Conservation (phyloP, 176 grass and related monocot species). For the Juncus inflexus region DNA sequence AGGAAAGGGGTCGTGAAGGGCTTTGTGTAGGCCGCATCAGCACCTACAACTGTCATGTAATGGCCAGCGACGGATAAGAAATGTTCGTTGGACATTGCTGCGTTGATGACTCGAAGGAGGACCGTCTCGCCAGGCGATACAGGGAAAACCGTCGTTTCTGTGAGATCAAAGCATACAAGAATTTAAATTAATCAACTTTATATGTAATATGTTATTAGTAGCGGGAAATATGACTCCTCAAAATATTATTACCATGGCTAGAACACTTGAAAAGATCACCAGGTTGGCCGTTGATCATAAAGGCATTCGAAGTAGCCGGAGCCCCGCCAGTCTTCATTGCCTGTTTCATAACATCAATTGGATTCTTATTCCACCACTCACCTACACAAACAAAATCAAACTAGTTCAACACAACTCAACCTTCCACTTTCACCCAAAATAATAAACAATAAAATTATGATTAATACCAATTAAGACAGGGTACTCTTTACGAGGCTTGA, state of each 20-base stretch:
- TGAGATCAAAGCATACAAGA: background rate
- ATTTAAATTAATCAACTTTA: background rate
- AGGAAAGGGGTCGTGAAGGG: constrained; percentile 67
- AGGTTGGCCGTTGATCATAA: constrained; percentile 78
- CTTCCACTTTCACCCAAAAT: background rate
- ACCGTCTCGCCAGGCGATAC: constrained; percentile 59
- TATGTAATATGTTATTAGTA: background rate
- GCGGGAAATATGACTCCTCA: constrained; percentile 1
- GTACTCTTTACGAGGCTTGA: constrained; percentile 38
- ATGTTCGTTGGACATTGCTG: constrained; percentile 66
- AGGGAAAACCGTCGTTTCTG: constrained; percentile 54
- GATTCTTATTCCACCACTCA: constrained; percentile 83
- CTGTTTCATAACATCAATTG: constrained; percentile 49
- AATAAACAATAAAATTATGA: background rate
- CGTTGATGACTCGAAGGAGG: constrained; percentile 78
- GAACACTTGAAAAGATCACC: constrained; percentile 76
- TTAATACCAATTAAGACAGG: constrained; percentile 48
- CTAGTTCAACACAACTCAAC: background rate
- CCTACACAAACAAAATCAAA: constrained; percentile 29
- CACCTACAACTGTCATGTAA: constrained; percentile 60
- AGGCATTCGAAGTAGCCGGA: constrained; percentile 65
- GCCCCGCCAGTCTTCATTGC: constrained; percentile 46
- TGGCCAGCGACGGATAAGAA: constrained; percentile 65
- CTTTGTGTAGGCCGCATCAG: constrained; percentile 76
- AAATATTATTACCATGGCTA: constrained; percentile 27